Evolutionary conservation across 441 rosid species (phyloP), one percentile per base, ranked within the genome.

Genomic region (Erodium trifolium): DNA sequence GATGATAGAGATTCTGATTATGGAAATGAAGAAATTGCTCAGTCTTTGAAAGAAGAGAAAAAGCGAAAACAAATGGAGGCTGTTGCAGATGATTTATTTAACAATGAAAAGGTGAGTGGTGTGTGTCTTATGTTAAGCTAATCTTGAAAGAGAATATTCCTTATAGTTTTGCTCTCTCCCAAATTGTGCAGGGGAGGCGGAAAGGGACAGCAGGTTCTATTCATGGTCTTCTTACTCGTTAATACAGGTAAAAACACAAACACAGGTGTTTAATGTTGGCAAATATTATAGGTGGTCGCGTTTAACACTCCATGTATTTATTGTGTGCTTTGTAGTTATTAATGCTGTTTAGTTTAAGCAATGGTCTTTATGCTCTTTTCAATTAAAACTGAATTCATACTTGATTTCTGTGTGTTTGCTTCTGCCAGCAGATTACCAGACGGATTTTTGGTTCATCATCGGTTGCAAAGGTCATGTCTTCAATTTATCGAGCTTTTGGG

Each of bases 51-150:
- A 76, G 92, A 89, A 85, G 99, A 93, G 79, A 89, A 83, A 76
- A 91, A 76, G 77, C 85, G 92, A 77, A 91, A 88, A 82, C 87
- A 93, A 77, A 75, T 77, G 87, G 97, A 93, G 79, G 95, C 99
- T 69, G 71, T 87, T 72, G 95, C 95, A 34, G 99, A 93, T 74
- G 96, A 93, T 72, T 76, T 93, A 63, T 93, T 93, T 66, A 80
- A 84, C 78, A 78, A 67, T 76, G 88, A 85, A 73, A 89, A 83
- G 93, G 99, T 91, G 63, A 74, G 67, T 59, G 23, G 43, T 68
- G 23, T 8, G 8, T 45, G 27, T 23, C 10, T 53, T 10, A 72
- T 51, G 68, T 65, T 60, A 16, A 23, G 37, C 14, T 67, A 31
- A 59, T 5, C 31, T 72, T 34, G 60, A 66, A 67, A n/a, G 11